Evolutionary conservation across 345 rosid genomes (phyloP).

Genomic region (Arabidopsis thaliana): DNA sequence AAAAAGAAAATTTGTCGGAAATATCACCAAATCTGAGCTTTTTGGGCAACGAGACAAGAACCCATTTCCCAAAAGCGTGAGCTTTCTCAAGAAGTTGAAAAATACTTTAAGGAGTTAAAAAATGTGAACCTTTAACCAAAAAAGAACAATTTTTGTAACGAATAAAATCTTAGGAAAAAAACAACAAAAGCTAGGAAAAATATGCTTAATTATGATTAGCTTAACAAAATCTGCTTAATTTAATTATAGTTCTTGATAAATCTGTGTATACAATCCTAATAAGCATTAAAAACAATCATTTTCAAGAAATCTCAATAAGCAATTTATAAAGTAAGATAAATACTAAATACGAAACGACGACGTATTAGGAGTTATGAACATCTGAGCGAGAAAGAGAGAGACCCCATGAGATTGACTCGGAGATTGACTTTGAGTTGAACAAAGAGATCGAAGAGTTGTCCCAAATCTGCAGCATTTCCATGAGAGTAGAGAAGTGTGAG

Average conservation of each 20-base stretch:
- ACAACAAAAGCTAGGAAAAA: not conserved
- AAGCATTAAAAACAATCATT: not conserved
- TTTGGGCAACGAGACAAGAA: slow-evolving; percentile 43
- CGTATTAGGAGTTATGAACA: slow-evolving; percentile 12
- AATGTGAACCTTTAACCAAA: slow-evolving; percentile 22
- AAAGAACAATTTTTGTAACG: not conserved
- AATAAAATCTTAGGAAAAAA: not conserved
- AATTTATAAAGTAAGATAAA: not conserved
- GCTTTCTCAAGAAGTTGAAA: slow-evolving; percentile 37
- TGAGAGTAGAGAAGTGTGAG: slow-evolving; percentile 96
- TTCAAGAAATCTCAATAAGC: slow-evolving; percentile 2
- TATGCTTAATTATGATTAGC: not conserved
- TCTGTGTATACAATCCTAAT: not conserved
- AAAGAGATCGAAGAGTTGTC: slow-evolving; percentile 97
- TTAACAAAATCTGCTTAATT: not conserved
- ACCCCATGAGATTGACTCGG: slow-evolving; percentile 97
- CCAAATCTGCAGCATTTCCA: slow-evolving; percentile 99
- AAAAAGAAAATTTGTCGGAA: slow-evolving; percentile 40
- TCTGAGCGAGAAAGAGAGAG: slow-evolving; percentile 34
- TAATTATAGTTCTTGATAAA: slow-evolving; percentile 1
- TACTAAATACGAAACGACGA: slow-evolving; percentile 2
- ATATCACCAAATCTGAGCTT: slow-evolving; percentile 46
- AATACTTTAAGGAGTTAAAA: not conserved
- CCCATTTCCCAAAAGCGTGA: slow-evolving; percentile 46
- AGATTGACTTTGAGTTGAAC: slow-evolving; percentile 97